These are phyloP conservation scores for Plasmodium berghei DNA, from an alignment of 169 alveolate genomes.

Conservation along the genomic window DNA sequence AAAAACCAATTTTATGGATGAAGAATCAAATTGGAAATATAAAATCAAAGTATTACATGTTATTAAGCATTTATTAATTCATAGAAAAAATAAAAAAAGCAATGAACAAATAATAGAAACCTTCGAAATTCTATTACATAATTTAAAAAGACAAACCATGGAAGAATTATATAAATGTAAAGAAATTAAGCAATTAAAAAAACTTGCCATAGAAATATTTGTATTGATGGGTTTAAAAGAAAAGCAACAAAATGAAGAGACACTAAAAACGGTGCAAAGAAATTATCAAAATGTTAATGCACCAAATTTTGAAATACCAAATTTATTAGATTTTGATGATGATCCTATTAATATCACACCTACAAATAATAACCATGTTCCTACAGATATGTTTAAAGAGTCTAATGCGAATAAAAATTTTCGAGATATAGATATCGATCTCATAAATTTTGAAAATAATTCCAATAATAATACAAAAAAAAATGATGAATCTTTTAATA, in stretches of 20 bases:
- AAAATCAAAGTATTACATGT: constrained; percentile 47
- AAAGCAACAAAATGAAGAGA: constrained; percentile 1
- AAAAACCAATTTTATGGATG: constrained; percentile 12
- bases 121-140: constrained; percentile 20
- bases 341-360: neutral
- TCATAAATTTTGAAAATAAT: neutral
- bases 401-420: neutral
- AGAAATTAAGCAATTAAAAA: constrained; percentile 71
- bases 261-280: constrained; percentile 3
- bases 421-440: neutral
- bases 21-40: constrained; percentile 57
- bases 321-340: constrained; percentile 35
- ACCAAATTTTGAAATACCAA: neutral
- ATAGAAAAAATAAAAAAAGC: constrained; percentile 25
- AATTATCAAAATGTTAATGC: neutral
- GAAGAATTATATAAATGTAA: constrained; percentile 50
- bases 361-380: neutral
- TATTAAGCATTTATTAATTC: constrained; percentile 28
- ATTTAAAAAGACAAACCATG: constrained; percentile 44
- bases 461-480: neutral
- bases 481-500: neutral
- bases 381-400: neutral
- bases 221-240: constrained; percentile 43
- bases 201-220: constrained; percentile 44
- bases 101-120: constrained; percentile 47